Conservation (phyloP, 306 rosid species). For the Casuarina glauca region DNA sequence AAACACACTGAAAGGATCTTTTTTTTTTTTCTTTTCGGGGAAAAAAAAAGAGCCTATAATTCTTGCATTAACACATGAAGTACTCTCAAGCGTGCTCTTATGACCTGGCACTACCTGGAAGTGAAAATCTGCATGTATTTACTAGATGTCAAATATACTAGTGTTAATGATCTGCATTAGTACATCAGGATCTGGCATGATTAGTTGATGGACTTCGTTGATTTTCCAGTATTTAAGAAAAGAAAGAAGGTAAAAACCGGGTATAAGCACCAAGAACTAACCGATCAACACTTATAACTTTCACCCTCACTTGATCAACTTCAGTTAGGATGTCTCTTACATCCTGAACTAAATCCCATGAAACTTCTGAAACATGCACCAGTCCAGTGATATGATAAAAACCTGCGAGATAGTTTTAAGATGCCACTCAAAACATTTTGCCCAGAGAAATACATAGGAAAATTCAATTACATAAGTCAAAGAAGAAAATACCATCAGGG, state of each 20-base stretch:
- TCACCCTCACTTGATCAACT: slow-evolving; percentile 72
- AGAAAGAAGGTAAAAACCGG: slow-evolving; percentile 2
- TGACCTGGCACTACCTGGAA: not conserved
- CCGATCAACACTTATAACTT: slow-evolving; percentile 64
- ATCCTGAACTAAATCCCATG: slow-evolving; percentile 94
- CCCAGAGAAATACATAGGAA: slow-evolving; percentile 13
- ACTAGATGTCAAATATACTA: not conserved
- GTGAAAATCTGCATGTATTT: not conserved
- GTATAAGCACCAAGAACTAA: slow-evolving; percentile 31
- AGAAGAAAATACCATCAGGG: slow-evolving; percentile 66
- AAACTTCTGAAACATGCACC: slow-evolving; percentile 87
- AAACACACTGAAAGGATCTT: not conserved
- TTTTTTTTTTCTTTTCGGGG: no score
- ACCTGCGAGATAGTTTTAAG: slow-evolving; percentile 64
- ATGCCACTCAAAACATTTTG: slow-evolving; percentile 38
- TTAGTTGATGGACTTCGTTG: not conserved
- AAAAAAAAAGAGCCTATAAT: not conserved
- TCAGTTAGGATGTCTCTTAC: slow-evolving; percentile 72
- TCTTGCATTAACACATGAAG: not conserved
- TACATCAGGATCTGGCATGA: not conserved
- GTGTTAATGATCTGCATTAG: not conserved
- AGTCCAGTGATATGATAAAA: slow-evolving; percentile 85
- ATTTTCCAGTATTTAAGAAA: not conserved
- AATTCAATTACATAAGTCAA: not conserved
- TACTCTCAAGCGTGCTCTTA: not conserved